Evolutionary conservation across 345 rosid genomes (phyloP).

Genomic region (Durio zibethinus): DNA sequence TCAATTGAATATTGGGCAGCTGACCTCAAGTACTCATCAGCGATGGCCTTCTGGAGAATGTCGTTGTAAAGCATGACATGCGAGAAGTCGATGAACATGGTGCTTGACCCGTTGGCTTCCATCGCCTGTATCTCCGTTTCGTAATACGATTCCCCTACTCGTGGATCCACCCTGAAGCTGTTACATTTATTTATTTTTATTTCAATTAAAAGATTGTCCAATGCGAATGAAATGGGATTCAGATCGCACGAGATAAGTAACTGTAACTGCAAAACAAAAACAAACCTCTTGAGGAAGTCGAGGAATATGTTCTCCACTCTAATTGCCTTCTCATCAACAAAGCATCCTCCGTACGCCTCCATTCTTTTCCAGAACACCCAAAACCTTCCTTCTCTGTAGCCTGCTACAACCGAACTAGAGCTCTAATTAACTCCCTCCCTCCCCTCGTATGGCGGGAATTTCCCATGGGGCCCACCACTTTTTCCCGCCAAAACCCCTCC

Average conservation of each 20-base stretch:
- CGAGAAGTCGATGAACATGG: slow-evolving; percentile 85
- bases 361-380: slow-evolving; percentile 21
- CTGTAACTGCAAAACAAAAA: not conserved
- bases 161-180: slow-evolving; percentile 62
- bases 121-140: slow-evolving; percentile 73
- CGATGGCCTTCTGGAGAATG: slow-evolving; percentile 72
- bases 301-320: slow-evolving; percentile 85
- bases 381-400: not conserved
- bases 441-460: slow-evolving; percentile 10
- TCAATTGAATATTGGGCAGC: not conserved
- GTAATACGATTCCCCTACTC: slow-evolving; percentile 50
- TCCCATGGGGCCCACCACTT: not conserved
- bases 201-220: not conserved
- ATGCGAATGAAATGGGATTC: not conserved
- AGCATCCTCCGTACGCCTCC: slow-evolving; percentile 71
- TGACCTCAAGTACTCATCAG: slow-evolving; percentile 80
- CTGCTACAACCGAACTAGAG: too few species aligned
- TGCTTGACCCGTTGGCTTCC: slow-evolving; percentile 62
- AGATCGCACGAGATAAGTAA: not conserved
- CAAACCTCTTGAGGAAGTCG: slow-evolving; percentile 79
- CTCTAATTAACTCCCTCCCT: not conserved
- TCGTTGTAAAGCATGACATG: slow-evolving; percentile 82
- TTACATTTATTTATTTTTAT: not conserved
- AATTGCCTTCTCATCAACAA: slow-evolving; percentile 76
- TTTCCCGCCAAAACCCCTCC: slow-evolving; percentile 7